Evolutionary conservation across 192 early-diverging fungal species (phyloP).

Genomic region (Coemansia sp.): DNA sequence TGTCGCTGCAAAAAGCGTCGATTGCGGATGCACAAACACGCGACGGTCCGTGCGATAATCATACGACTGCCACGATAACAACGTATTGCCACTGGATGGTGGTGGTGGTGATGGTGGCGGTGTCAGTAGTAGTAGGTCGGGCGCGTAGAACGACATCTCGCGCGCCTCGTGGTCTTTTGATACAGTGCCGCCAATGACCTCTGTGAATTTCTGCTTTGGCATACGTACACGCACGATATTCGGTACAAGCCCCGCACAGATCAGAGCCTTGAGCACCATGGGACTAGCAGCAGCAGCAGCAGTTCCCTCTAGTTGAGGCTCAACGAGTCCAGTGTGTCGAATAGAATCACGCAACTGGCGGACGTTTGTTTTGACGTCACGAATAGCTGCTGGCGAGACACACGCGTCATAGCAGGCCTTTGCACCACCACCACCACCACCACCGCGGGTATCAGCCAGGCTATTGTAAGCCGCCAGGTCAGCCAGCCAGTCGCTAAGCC

Average conservation of each 20-base stretch:
- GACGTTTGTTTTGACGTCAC: conserved; percentile 63
- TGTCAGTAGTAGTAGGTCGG: conserved; percentile 21
- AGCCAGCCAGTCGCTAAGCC: conserved; percentile 71
- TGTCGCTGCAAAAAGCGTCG: conserved; percentile 65
- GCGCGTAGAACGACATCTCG: conserved; percentile 74
- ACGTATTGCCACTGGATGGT: neutral
- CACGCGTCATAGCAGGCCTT: neutral
- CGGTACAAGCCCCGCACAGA: conserved; percentile 87
- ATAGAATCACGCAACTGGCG: conserved; percentile 65
- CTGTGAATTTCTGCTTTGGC: conserved; percentile 75
- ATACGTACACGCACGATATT: conserved; percentile 73
- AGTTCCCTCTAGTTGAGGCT: no score
- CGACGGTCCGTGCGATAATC: conserved; percentile 59
- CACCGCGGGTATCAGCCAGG: conserved; percentile 32
- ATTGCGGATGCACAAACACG: conserved; percentile 88
- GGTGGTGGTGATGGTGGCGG: neutral
- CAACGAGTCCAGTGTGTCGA: neutral
- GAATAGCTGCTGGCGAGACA: conserved; percentile 66
- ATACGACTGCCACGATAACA: conserved; percentile 16
- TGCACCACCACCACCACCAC: no score
- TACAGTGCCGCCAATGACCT: conserved; percentile 72
- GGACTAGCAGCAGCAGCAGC: neutral
- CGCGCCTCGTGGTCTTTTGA: conserved; percentile 70
- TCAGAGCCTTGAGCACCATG: conserved; percentile 69
- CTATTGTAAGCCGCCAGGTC: conserved; percentile 60